Evolutionary conservation across 371 early-diverging fungal genomes (phyloP).

Genomic region (Smittium mucronatum): DNA sequence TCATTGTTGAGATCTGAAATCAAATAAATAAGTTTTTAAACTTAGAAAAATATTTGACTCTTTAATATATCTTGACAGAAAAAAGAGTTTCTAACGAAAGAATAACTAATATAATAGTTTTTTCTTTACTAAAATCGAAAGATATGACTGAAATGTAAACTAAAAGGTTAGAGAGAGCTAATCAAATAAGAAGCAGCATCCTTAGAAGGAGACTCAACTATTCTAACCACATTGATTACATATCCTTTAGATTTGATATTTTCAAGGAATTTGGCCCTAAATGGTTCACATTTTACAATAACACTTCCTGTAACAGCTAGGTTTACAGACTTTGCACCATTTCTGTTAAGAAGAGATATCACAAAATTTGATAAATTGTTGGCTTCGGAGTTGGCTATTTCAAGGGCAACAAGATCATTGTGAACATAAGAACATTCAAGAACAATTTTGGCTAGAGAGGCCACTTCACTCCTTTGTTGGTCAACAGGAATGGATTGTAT

Average conservation of each 20-base stretch:
- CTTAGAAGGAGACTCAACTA: background rate
- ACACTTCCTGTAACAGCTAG: slow-evolving; percentile 8
- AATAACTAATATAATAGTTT: too few relatives aligned
- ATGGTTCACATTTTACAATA: slow-evolving; percentile 6
- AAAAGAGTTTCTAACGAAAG: too few relatives aligned
- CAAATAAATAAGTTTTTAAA: too few relatives aligned
- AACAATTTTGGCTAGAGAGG: background rate
- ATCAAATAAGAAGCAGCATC: background rate
- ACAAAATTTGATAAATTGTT: slow-evolving; percentile 5
- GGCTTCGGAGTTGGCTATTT: slow-evolving; percentile 3
- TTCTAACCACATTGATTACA: background rate
- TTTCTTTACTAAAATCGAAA: too few relatives aligned
- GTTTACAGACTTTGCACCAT: slow-evolving; percentile 4
- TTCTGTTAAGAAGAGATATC: background rate
- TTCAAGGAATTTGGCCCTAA: background rate
- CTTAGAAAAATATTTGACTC: too few relatives aligned
- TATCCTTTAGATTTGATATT: background rate
- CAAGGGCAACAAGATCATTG: slow-evolving; percentile 6
- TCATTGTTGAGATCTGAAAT: too few relatives aligned
- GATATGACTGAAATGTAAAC: too few relatives aligned
- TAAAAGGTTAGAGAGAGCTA: background rate
- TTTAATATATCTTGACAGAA: too few relatives aligned
- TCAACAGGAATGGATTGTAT: slow-evolving; percentile 9
- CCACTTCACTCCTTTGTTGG: slow-evolving; percentile 1
- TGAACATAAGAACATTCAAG: slow-evolving; percentile 4